A percentile compares a stretch with the other conserved stretches of the same genome.
phyloP scores from a whole-genome alignment of 352 stramenopile genomes.

The Thraustotheca clavata region DNA sequence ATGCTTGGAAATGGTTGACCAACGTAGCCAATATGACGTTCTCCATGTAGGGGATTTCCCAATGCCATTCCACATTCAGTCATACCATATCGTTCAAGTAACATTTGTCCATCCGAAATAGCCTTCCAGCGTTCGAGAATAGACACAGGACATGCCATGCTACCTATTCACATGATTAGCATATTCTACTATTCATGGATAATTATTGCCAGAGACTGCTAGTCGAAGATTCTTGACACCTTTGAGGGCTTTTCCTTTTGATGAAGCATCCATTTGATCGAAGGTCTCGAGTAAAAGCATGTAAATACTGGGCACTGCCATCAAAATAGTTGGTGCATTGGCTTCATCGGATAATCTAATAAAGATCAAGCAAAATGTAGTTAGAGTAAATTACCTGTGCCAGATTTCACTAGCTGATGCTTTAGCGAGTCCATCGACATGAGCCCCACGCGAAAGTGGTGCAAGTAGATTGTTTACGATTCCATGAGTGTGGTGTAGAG shows the following conservation, averaged over 20 bases:
- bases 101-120: constrained; percentile 53
- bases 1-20: constrained; percentile 78
- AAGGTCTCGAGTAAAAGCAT: constrained; percentile 77
- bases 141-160: constrained; percentile 74
- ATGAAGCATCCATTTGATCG: constrained; percentile 24
- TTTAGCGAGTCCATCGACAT: not conserved
- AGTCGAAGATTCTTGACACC: constrained; percentile 30
- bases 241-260: not conserved
- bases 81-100: constrained; percentile 86
- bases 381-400: not conserved
- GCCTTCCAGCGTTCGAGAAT: constrained; percentile 74
- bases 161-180: constrained; percentile 38
- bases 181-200: not conserved
- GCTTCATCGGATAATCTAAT: constrained; percentile 8
- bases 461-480: constrained; percentile 85
- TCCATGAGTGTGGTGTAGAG: constrained; percentile 87
- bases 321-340: constrained; percentile 55
- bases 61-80: constrained; percentile 89
- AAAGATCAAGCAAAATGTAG: constrained; percentile 17
- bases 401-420: constrained; percentile 8
- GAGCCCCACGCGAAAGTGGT: not conserved
- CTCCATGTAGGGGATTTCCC: constrained; percentile 66
- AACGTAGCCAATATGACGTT: constrained; percentile 76
- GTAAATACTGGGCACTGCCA: constrained; percentile 90
- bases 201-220: constrained; percentile 25